Percentiles rank a stretch among this genome's conserved stretches.
These are phyloP conservation scores for Kurtzmaniella quercitrusa DNA, from an alignment of 1,139 yeast species.

Conservation along the genomic window DNA sequence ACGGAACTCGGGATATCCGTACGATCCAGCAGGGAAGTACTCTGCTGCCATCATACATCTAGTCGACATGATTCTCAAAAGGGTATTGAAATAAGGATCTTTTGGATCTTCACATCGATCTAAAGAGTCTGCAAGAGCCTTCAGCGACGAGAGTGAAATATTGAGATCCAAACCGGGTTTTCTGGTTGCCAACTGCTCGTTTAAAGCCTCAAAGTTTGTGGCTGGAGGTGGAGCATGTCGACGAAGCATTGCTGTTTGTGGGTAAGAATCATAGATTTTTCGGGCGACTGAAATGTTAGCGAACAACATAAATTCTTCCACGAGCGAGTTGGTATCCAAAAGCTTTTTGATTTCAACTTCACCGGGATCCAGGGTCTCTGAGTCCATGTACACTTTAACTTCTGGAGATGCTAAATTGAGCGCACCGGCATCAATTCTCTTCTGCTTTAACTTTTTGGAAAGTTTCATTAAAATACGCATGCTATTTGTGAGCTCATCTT, in stretches of 20 bases:
- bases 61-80: conserved; percentile 94
- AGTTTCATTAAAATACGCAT: conserved; percentile 77
- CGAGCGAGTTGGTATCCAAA: conserved; percentile 89
- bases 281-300: conserved; percentile 96
- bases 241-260: conserved; percentile 97
- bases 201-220: conserved; percentile 82
- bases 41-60: conserved; percentile 99
- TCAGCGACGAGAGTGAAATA: conserved; percentile 79
- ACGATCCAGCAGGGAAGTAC: conserved; percentile 92
- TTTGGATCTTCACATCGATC: conserved; percentile 79
- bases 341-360: conserved; percentile 90
- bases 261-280: conserved; percentile 86
- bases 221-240: conserved; percentile 97
- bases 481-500: conserved; percentile 82
- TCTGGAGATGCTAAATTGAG: conserved; percentile 96
- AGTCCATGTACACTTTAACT: conserved; percentile 94
- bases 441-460: conserved; percentile 80
- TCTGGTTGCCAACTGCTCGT: conserved; percentile 83
- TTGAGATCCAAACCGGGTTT: conserved; percentile 56
- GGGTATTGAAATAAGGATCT: conserved; percentile 90
- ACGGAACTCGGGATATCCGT: conserved; percentile 86
- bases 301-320: conserved; percentile 96
- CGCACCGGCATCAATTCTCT: conserved; percentile 92
- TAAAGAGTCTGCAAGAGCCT: conserved; percentile 88
- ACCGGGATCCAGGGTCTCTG: conserved; percentile 95